phyloP scores from a whole-genome alignment of 2,329 filamentous ascomycete genomes.

The Cladosporium austrohemisphaericum region DNA sequence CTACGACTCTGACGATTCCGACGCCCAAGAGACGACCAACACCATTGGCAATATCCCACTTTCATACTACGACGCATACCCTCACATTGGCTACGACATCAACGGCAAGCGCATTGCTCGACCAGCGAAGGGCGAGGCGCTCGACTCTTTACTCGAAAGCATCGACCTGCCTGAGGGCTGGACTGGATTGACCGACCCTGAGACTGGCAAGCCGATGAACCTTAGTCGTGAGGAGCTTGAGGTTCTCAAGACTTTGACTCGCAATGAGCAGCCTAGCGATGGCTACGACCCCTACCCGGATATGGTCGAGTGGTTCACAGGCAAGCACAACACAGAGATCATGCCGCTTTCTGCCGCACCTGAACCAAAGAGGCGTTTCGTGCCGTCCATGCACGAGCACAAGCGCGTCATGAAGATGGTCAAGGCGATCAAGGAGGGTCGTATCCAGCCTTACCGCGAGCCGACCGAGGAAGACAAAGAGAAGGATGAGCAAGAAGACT shows the following conservation, averaged over 20 bases:
- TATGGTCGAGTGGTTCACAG: slow-evolving; percentile 90
- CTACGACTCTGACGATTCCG: slow-evolving; percentile 94
- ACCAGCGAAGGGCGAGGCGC: slow-evolving; percentile 85
- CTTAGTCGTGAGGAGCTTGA: slow-evolving; percentile 85
- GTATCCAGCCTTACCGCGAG: slow-evolving; percentile 85
- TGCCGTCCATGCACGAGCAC: slow-evolving; percentile 94
- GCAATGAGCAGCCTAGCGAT: slow-evolving; percentile 81
- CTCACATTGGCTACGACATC: slow-evolving; percentile 97
- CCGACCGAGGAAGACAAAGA: slow-evolving; percentile 57
- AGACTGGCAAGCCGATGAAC: slow-evolving; percentile 88
- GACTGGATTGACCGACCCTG: slow-evolving; percentile 91
- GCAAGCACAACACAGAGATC: slow-evolving; percentile 73
- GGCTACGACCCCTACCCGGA: slow-evolving; percentile 92
- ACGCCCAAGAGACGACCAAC: slow-evolving; percentile 73
- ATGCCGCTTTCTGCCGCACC: slow-evolving; percentile 95
- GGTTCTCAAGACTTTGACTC: slow-evolving; percentile 80
- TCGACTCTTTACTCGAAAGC: slow-evolving; percentile 90
- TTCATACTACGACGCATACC: slow-evolving; percentile 94
- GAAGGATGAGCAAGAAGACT: slow-evolving; percentile 64
- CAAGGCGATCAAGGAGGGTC: slow-evolving; percentile 87
- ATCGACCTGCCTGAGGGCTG: slow-evolving; percentile 96
- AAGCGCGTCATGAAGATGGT: slow-evolving; percentile 97
- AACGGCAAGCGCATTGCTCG: slow-evolving; percentile 98
- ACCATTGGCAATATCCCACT: slow-evolving; percentile 94
- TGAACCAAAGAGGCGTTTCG: slow-evolving; percentile 90